Percentiles rank a stretch among this genome's conserved stretches.
These are phyloP conservation scores for Ambispora gerdemannii DNA, from an alignment of 192 early-diverging fungal species.

Conservation along the genomic window DNA sequence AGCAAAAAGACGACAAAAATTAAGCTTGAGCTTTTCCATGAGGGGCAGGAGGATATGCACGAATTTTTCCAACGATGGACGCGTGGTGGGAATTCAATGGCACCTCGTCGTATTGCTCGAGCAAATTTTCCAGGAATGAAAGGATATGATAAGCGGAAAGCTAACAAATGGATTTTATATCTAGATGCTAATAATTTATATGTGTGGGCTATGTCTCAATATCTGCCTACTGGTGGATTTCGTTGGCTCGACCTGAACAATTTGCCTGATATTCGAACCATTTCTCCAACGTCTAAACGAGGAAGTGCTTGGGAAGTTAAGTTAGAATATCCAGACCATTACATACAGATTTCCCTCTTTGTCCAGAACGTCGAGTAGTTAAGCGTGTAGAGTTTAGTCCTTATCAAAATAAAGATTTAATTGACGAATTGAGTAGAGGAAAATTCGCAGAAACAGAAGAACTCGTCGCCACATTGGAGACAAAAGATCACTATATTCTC, in stretches of 20 bases:
- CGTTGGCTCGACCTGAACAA: too few species aligned
- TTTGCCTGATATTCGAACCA: too few species aligned
- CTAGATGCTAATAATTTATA: too few species aligned
- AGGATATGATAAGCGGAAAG: neutral
- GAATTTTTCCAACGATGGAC: too few species aligned
- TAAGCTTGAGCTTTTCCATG: too few species aligned
- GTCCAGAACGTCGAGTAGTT: too few species aligned
- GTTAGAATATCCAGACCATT: too few species aligned
- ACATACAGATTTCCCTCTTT: too few species aligned
- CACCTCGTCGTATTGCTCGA: neutral
- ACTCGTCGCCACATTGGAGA: neutral
- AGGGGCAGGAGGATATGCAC: too few species aligned
- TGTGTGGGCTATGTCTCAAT: conserved; percentile 8
- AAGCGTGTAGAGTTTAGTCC: conserved; percentile 3
- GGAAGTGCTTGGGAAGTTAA: too few species aligned
- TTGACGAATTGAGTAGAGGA: neutral
- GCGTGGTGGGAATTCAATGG: neutral
- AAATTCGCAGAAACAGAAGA: neutral
- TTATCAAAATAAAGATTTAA: neutral
- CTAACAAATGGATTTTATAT: conserved; percentile 4
- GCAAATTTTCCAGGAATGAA: conserved; percentile 10
- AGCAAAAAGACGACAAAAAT: neutral
- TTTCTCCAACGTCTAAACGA: too few species aligned
- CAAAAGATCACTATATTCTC: neutral
- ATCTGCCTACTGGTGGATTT: conserved; percentile 3